Evolutionary conservation across 164 flowering plant genomes (phyloP), one percentile per base, ranked within the genome.

Genomic region (Euptelea pleiosperma): DNA sequence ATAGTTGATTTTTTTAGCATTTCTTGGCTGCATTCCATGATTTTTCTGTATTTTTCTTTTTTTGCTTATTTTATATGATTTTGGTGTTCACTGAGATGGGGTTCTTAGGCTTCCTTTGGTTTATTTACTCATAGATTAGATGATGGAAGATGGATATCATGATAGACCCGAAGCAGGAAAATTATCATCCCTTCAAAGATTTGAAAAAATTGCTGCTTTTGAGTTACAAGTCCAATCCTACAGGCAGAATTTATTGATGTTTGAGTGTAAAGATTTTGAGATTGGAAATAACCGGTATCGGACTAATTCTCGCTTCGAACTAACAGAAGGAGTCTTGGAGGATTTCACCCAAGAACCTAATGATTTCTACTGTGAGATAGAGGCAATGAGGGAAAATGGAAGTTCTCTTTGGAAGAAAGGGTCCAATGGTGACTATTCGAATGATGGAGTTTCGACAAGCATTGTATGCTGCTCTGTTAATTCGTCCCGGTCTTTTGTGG

Each of bases 161-260:
- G 35, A 46, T 18, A 54, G 12, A 22, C 39, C 12, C 54, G 18
- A 19, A 8, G 14, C 33, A 8, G 24, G 16, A 42, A 26, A 18
- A 15, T 33, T 34, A 16, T 9, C 21, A 26, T 14, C 34, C n/a
- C 45, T 42, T 41, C 44, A 51, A 34, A 34, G 10, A 11, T 30
- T 49, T 26, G 60, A 49, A 61, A 55, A 45, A 41, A 54, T 46
- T 55, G 16, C 25, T 29, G 5, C 18, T 46, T 30, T 62, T 16
- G 46, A 62, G 42, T 28, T 52, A 8, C 34, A 52, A n/a, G 0
- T 36, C 30, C 10, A 15, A 15, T 57, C 30, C 8, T 15, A 55
- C 6, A 33, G 1, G 22, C 36, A 40, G 7, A 45, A 26, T 34
- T 44, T 39, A 33, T 57, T 59, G 37, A 39, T 28, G 4, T 15